Percentiles rank a stretch among this genome's conserved stretches.
These are phyloP conservation scores for Actinomucor elegans DNA, from an alignment of 371 early-diverging fungal species.

Conservation along the genomic window DNA sequence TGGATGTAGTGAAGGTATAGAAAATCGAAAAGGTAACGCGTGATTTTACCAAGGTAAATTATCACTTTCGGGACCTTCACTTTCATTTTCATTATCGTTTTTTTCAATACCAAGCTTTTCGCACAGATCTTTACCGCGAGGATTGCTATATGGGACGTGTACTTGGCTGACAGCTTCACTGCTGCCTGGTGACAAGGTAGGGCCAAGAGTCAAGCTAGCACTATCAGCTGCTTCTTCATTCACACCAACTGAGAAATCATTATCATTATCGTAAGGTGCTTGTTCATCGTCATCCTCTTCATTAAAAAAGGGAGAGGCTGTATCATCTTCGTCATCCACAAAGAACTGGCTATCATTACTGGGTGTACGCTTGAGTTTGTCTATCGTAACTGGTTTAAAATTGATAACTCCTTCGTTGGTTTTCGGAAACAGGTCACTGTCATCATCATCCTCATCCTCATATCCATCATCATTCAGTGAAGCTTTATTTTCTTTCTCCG, in stretches of 20 bases:
- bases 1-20: too few species aligned
- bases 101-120: not conserved
- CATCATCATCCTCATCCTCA: not conserved
- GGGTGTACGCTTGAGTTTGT: not conserved
- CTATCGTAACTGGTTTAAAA: not conserved
- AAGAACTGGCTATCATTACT: not conserved
- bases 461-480: not conserved
- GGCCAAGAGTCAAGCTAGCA: not conserved
- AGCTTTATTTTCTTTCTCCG: not conserved
- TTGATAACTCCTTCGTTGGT: not conserved
- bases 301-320: not conserved
- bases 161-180: not conserved
- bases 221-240: not conserved
- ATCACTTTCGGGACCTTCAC: not conserved
- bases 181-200: not conserved
- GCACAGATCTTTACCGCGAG: not conserved
- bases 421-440: not conserved
- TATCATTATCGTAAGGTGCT: not conserved
- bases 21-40: too few species aligned
- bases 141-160: not conserved
- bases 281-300: not conserved
- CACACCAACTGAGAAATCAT: not conserved
- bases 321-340: not conserved
- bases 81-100: not conserved
- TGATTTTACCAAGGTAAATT: too few species aligned